Percentiles rank a stretch among this genome's conserved stretches.
phyloP scores from a whole-genome alignment of 495 filamentous ascomycete genomes.

The Penicilliopsis zonata region DNA sequence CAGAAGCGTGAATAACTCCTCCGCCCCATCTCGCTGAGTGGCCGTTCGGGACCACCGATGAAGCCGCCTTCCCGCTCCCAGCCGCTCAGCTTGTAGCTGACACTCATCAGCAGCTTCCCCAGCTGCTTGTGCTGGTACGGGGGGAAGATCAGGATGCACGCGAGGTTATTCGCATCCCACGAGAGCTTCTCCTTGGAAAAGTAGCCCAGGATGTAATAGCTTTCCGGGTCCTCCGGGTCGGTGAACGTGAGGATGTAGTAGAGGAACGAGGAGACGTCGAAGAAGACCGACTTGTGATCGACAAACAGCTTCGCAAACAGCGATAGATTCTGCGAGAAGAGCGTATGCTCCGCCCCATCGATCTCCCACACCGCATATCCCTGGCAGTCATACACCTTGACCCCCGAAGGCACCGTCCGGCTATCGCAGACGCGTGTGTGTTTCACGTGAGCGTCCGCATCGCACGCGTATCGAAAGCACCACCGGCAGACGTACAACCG shows the following conservation, averaged over 20 bases:
- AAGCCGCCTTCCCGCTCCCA: conserved; percentile 52
- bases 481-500: conserved; percentile 77
- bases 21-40: conserved; percentile 71
- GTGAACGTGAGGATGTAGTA: conserved; percentile 74
- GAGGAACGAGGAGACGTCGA: conserved; percentile 87
- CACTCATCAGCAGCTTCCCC: conserved; percentile 81
- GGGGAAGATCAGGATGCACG: conserved; percentile 92
- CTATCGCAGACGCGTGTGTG: conserved; percentile 34
- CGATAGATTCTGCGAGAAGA: conserved; percentile 90
- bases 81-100: conserved; percentile 84
- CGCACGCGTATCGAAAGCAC: conserved; percentile 87
- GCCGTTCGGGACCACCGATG: conserved; percentile 88
- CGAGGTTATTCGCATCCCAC: conserved; percentile 97
- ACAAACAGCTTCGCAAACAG: conserved; percentile 97
- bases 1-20: conserved; percentile 75
- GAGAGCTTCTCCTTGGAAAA: conserved; percentile 98
- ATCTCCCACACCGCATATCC: conserved; percentile 73
- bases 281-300: conserved; percentile 97
- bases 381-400: conserved; percentile 44
- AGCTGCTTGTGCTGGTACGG: conserved; percentile 87
- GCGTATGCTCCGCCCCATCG: conserved; percentile 78
- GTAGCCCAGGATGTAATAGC: conserved; percentile 66
- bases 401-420: conserved; percentile 29
- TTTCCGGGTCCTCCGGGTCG: conserved; percentile 21
- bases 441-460: conserved; percentile 45